Evolutionary conservation across 2,329 filamentous ascomycete species (phyloP).

Genomic region (Diaporthe vaccinii): DNA sequence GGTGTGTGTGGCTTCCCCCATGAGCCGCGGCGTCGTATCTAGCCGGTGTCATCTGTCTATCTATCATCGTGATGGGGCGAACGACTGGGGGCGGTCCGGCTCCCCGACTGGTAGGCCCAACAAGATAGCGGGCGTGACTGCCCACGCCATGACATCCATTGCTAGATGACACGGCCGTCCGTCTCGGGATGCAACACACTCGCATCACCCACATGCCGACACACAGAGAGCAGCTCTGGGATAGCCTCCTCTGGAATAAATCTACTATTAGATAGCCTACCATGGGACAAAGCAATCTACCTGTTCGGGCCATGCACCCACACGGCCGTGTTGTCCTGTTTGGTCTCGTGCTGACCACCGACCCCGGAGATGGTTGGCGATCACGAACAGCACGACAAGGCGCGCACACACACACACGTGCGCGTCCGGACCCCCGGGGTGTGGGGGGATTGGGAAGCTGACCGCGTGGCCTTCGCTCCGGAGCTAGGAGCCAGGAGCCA

Average conservation of each 20-base stretch:
- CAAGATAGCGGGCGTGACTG: neutral
- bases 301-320: constrained; percentile 8
- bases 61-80: neutral
- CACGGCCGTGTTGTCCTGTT: constrained; percentile 6
- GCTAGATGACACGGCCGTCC: constrained; percentile 10
- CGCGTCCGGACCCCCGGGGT: neutral
- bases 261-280: neutral
- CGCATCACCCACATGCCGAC: constrained; percentile 11
- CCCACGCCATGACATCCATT: neutral
- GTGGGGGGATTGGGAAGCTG: neutral
- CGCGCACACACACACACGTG: neutral
- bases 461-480: constrained; percentile 18
- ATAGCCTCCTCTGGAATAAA: neutral
- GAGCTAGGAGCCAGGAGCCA: neutral
- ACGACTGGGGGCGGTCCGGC: constrained; percentile 2
- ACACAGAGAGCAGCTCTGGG: neutral
- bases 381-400: neutral
- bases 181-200: constrained; percentile 19
- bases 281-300: neutral
- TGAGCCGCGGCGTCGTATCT: neutral
- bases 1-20: neutral
- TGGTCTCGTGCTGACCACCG: constrained; percentile 24
- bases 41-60: neutral
- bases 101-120: constrained; percentile 1
- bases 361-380: neutral